Evolutionary conservation across 192 early-diverging fungal genomes (phyloP).

Genomic region (Backusella macrospora): DNA sequence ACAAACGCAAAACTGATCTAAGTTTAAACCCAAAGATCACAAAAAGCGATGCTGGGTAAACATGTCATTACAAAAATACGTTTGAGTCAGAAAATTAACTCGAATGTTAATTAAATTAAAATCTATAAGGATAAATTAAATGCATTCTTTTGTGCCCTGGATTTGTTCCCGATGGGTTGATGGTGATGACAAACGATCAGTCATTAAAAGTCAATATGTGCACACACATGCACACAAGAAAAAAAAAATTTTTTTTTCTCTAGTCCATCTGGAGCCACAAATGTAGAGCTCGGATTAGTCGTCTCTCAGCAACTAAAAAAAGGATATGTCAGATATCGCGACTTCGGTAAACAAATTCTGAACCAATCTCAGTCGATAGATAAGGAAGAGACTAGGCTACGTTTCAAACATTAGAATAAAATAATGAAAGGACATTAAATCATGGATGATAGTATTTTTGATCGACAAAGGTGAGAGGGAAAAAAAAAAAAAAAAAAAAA

Average conservation of each 20-base stretch:
- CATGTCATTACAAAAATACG: too few relatives aligned
- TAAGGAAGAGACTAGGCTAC: neutral
- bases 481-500: neutral
- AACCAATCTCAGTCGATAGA: neutral
- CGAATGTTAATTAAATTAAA: neutral
- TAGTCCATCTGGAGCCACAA: neutral
- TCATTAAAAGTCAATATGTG: too few relatives aligned
- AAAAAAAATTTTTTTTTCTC: neutral
- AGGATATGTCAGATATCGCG: conserved; percentile 8
- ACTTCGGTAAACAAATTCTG: conserved; percentile 2
- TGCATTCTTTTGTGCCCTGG: neutral
- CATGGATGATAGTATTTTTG: neutral
- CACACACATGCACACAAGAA: too few relatives aligned
- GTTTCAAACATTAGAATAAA: neutral
- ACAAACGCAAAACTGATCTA: neutral
- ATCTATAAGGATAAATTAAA: neutral
- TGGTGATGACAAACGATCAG: conserved; percentile 1
- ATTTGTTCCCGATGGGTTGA: neutral
- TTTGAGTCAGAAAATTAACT: neutral
- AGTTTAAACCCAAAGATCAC: neutral
- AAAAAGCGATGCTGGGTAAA: neutral
- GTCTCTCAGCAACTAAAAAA: neutral
- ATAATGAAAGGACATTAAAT: neutral
- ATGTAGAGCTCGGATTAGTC: neutral
- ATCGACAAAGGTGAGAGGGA: too few relatives aligned